Conservation (phyloP, 2,329 filamentous ascomycete species). For the Diaporthe amygdali region DNA sequence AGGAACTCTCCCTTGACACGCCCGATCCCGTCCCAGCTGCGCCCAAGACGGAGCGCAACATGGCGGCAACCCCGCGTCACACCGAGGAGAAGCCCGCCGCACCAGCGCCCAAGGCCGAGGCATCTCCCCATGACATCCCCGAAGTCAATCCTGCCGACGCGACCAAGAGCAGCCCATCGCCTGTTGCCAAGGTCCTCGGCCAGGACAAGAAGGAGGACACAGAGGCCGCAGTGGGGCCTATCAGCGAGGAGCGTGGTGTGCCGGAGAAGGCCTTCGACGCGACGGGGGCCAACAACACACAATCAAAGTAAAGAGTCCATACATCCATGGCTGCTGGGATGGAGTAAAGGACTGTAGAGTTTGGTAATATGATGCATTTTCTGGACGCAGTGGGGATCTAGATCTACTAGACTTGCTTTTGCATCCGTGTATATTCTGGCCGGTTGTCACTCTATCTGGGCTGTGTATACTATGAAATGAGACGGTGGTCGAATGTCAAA, state of each 20-base stretch:
- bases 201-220: neutral
- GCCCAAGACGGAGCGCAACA: slow-evolving; percentile 20
- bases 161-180: no score
- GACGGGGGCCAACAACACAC: slow-evolving; percentile 36
- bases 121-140: neutral
- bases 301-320: neutral
- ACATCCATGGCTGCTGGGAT: neutral
- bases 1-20: slow-evolving; percentile 9
- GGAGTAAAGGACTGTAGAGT: slow-evolving; percentile 29
- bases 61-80: neutral
- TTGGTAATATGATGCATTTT: slow-evolving; percentile 32
- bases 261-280: slow-evolving; percentile 37
- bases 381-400: slow-evolving; percentile 14
- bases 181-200: neutral
- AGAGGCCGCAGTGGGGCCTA: neutral
- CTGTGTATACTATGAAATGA: neutral
- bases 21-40: neutral
- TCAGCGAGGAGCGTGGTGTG: slow-evolving; percentile 19
- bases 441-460: neutral
- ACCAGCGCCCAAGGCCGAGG: neutral
- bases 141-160: no score
- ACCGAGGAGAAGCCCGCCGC: neutral
- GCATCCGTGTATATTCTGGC: neutral
- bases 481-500: neutral
- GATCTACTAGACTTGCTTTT: neutral